A percentile compares a stretch with the other conserved stretches of the same genome.
These are phyloP conservation scores for Xerophyta viscosa DNA, from an alignment of 106 monocot species.

Conservation along the genomic window DNA sequence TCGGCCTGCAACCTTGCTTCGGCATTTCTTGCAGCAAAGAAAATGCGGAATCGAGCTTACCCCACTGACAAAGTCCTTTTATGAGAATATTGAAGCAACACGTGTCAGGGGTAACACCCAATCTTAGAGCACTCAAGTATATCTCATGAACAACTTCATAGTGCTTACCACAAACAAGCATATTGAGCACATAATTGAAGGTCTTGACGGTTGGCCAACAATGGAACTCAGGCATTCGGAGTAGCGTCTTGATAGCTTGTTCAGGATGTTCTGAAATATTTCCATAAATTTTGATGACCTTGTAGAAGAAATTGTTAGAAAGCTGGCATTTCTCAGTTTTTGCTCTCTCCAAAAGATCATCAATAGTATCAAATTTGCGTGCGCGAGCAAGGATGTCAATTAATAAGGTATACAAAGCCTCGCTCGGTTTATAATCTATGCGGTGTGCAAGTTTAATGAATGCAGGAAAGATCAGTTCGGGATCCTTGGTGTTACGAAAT, in stretches of 20 bases:
- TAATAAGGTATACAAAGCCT: conserved; percentile 55
- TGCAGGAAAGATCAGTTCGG: conserved; percentile 33
- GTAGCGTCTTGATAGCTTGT: conserved; percentile 46
- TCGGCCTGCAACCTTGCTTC: conserved; percentile 65
- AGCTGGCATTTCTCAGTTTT: conserved; percentile 47
- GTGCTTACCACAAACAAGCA: conserved; percentile 60
- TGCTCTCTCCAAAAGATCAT: conserved; percentile 37
- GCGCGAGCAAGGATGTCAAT: conserved; percentile 48
- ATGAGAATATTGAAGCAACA: conserved; percentile 95
- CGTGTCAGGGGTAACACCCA: conserved; percentile 66
- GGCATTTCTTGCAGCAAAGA: conserved; percentile 78
- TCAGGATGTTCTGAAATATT: conserved; percentile 55
- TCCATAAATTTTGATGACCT: conserved; percentile 65
- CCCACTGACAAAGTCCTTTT: conserved; percentile 63
- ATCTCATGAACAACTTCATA: conserved; percentile 62
- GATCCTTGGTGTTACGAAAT: conserved; percentile 43
- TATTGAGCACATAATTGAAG: conserved; percentile 75
- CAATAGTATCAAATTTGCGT: conserved; percentile 37
- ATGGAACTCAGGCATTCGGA: conserved; percentile 63
- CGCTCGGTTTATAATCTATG: conserved; percentile 71
- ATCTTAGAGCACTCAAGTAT: conserved; percentile 38
- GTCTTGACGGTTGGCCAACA: conserved; percentile 73
- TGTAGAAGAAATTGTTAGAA: conserved; percentile 77
- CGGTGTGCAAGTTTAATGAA: conserved; percentile 40
- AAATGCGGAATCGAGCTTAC: conserved; percentile 51